Evolutionary conservation across 768 basidiomycete species (phyloP).

Genomic region (Dendrothele bispora): DNA sequence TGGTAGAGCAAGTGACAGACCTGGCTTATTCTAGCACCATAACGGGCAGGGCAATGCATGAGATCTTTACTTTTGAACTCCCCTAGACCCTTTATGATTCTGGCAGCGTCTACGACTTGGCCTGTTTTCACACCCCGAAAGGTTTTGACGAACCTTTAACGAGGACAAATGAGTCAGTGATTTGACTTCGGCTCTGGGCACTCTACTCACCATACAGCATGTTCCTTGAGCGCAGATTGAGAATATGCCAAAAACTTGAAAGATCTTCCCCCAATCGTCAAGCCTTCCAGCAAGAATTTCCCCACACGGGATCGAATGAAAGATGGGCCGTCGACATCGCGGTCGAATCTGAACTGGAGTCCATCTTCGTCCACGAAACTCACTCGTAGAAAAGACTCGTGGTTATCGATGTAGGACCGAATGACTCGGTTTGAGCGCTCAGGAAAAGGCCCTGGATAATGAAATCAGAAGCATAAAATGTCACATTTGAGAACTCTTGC

Average conservation of each 20-base stretch:
- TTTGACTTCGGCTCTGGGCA: background rate
- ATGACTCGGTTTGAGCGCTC: constrained; percentile 65
- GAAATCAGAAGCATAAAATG: too few relatives aligned
- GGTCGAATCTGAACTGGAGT: constrained; percentile 54
- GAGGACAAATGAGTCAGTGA: background rate
- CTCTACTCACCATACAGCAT: constrained; percentile 52
- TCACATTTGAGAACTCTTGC: too few relatives aligned
- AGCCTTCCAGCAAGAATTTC: constrained; percentile 40
- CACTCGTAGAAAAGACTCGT: constrained; percentile 61
- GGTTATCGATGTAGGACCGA: constrained; percentile 45
- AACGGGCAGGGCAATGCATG: constrained; percentile 63
- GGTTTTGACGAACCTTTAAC: constrained; percentile 58
- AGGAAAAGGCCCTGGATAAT: constrained; percentile 53
- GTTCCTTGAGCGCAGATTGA: constrained; percentile 67
- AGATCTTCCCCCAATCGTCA: constrained; percentile 49
- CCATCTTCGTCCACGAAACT: constrained; percentile 61
- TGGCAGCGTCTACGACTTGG: constrained; percentile 41
- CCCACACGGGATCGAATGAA: constrained; percentile 51
- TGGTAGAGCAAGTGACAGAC: constrained; percentile 72
- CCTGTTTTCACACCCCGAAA: constrained; percentile 37
- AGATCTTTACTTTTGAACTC: too few relatives aligned
- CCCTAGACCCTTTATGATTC: constrained; percentile 59
- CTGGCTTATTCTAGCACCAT: constrained; percentile 68
- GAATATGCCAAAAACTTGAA: constrained; percentile 73
- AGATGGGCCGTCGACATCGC: too few relatives aligned